Percentiles rank a stretch among this genome's conserved stretches.
phyloP scores from a whole-genome alignment of 2,329 filamentous ascomycete genomes.

The Blastomyces emzantsi region DNA sequence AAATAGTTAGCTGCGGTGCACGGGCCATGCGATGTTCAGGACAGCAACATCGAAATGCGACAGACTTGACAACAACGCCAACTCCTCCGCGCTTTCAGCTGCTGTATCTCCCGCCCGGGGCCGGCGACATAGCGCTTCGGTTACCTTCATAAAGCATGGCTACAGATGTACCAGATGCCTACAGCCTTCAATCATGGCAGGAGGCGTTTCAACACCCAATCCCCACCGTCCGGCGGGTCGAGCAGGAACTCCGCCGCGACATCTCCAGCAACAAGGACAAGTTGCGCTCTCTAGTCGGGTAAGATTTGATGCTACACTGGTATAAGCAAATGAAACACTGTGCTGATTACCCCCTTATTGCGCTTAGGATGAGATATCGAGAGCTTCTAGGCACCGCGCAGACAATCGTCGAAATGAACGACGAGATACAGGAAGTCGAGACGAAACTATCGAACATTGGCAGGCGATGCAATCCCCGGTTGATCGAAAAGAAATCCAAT shows the following conservation, averaged over 20 bases:
- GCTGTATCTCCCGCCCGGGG: neutral
- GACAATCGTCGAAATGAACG: constrained; percentile 83
- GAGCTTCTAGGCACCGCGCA: constrained; percentile 87
- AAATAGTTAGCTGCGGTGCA: too few relatives aligned
- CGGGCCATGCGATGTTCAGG: too few relatives aligned
- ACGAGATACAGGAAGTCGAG: constrained; percentile 66
- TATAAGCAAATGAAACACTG: neutral
- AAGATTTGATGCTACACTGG: constrained; percentile 15
- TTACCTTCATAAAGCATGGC: constrained; percentile 34
- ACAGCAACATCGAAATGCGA: neutral
- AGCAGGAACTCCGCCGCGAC: constrained; percentile 55
- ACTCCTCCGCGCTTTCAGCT: neutral
- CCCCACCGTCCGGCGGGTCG: constrained; percentile 52
- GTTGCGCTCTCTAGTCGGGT: constrained; percentile 58
- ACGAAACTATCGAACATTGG: constrained; percentile 62
- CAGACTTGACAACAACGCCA: neutral
- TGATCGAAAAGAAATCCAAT: constrained; percentile 57
- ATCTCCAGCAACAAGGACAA: constrained; percentile 57
- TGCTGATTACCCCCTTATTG: constrained; percentile 11
- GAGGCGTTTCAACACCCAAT: constrained; percentile 60
- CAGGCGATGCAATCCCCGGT: constrained; percentile 62
- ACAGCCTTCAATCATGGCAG: constrained; percentile 52
- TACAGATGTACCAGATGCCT: constrained; percentile 48
- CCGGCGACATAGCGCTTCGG: neutral
- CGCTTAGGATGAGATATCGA: constrained; percentile 59